These are phyloP conservation scores for Penicillium pancosmium DNA, from an alignment of 495 filamentous ascomycete species.

Conservation along the genomic window DNA sequence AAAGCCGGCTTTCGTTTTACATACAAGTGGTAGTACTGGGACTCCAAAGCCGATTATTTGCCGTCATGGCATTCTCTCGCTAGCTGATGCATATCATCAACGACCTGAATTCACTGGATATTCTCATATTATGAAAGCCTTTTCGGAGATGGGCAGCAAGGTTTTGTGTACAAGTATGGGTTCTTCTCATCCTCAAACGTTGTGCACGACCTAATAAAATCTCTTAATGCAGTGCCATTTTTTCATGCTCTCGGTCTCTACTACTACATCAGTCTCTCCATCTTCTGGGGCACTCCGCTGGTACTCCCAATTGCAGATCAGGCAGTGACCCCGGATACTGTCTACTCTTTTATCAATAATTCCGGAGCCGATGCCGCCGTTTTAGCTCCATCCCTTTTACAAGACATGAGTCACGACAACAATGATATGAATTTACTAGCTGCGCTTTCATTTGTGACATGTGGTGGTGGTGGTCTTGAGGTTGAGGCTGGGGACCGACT, in stretches of 20 bases:
- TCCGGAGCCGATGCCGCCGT: constrained; percentile 16
- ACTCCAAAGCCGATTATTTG: constrained; percentile 46
- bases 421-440: constrained; percentile 18
- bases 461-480: constrained; percentile 23
- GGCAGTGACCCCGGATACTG: constrained; percentile 8
- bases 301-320: constrained; percentile 5
- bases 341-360: constrained; percentile 13
- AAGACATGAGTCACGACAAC: constrained; percentile 20
- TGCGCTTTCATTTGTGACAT: constrained; percentile 22
- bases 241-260: constrained; percentile 13
- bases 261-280: constrained; percentile 4
- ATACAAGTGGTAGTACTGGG: constrained; percentile 51
- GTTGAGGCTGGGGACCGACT: neutral
- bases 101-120: constrained; percentile 8
- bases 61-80: constrained; percentile 27
- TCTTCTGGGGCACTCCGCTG: constrained; percentile 10
- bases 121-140: constrained; percentile 10
- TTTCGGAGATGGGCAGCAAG: constrained; percentile 14
- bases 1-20: constrained; percentile 37
- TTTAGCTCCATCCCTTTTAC: constrained; percentile 21
- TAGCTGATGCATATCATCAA: constrained; percentile 21
- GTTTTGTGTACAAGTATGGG: constrained; percentile 12
- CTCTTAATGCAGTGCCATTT: constrained; percentile 2
- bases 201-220: neutral
- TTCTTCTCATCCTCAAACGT: neutral